These are phyloP conservation scores for Chloranthus sessilifolius DNA, from an alignment of 164 flowering plant species.

Conservation along the genomic window DNA sequence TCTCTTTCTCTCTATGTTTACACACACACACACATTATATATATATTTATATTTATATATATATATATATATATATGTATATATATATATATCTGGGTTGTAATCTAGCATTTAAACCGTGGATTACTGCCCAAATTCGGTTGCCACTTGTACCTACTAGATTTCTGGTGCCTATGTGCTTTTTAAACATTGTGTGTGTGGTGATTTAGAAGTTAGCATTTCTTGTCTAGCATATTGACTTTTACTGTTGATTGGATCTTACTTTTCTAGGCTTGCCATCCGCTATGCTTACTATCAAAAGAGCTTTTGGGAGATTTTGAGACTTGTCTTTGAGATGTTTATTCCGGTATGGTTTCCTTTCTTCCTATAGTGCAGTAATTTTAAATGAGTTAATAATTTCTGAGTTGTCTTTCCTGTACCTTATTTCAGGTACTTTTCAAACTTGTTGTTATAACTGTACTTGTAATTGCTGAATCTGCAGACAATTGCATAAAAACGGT, in stretches of 20 bases:
- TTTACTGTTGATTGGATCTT: neutral
- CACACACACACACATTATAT: too few relatives aligned
- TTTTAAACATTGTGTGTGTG: too few relatives aligned
- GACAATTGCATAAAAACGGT: slow-evolving; percentile 99
- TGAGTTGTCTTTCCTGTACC: neutral
- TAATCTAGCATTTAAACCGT: too few relatives aligned
- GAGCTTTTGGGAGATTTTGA: slow-evolving; percentile 99
- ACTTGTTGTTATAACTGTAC: slow-evolving; percentile 98
- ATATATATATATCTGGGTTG: too few relatives aligned
- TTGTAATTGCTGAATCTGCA: slow-evolving; percentile 97
- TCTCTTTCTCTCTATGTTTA: too few relatives aligned
- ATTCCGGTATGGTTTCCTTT: slow-evolving; percentile 66
- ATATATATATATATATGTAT: too few relatives aligned
- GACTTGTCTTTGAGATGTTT: slow-evolving; percentile 88
- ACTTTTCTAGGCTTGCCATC: slow-evolving; percentile 81
- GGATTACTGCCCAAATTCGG: too few relatives aligned
- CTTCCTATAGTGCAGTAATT: neutral
- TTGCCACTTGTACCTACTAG: too few relatives aligned
- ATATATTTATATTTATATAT: too few relatives aligned
- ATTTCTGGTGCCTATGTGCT: too few relatives aligned
- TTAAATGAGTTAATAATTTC: neutral
- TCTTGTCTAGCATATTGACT: too few relatives aligned
- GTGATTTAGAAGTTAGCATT: too few relatives aligned
- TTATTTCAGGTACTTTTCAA: slow-evolving; percentile 85
- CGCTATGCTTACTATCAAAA: slow-evolving; percentile 79